Evolutionary conservation across 2,329 filamentous ascomycete species (phyloP), one percentile per base, ranked within the genome.

Genomic region (Rachicladosporium sp.): DNA sequence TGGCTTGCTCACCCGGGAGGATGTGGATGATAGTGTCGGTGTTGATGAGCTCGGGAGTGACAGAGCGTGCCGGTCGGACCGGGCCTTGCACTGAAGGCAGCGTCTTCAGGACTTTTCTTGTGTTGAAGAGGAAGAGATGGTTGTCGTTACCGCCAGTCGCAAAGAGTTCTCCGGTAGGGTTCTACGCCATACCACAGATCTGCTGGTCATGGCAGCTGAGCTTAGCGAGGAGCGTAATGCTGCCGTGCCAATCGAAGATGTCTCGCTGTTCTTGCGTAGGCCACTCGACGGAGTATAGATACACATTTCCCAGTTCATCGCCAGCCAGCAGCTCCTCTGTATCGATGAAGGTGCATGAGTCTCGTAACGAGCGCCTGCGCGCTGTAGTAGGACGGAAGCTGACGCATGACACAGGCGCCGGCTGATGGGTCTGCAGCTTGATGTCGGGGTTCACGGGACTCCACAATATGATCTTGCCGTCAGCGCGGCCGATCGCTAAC

Each of bases 281-380:
- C 88, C 89, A 96, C 59, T 96, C 88, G 6, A 98, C 69, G 1
- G 81, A 74, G 62, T 95, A 98, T 55, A 93, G 87, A 60, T 86
- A 91, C 3, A 96, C 66, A 41, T 79, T 78, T 0, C 91, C 91
- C 27, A 68, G 61, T 52, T 95, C 85, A 46, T 95, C 87, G 1
- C 89, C 85, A 4, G 94, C 79, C 1, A 93, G 70, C 10, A 98
- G 69, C 48, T 94, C 86, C 59, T 98, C 89, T 0, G 78, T 84
- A 31, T 73, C 58, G 2, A 83, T 78, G 1, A 67, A 60, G 9
- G 68, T 56, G 1, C 65, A 68, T 5, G 67, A 60, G 62, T 52
- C 64, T 15, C 66, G 60, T 3, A 69, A 59, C 1, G 75, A 78
- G 12, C 57, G 52, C 23, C 72, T 59, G 29, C 63, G 63, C 29